phyloP scores from a whole-genome alignment of 2,329 filamentous ascomycete species.

The Pseudodiploospora longispora region DNA sequence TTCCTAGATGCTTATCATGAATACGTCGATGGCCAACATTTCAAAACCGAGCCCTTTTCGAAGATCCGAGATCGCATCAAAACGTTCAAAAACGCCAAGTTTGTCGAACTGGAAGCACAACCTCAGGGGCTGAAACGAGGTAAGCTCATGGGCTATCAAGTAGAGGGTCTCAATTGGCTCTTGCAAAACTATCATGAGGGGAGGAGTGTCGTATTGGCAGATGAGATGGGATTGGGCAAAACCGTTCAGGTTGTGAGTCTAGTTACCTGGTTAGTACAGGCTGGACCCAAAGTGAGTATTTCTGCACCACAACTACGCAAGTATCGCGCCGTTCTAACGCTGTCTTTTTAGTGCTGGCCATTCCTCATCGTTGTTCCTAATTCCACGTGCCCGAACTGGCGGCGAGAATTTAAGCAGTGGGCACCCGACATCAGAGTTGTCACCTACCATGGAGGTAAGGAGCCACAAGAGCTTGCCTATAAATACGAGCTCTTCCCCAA shows the following conservation, averaged over 20 bases:
- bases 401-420: conserved; percentile 92
- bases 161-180: conserved; percentile 92
- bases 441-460: conserved; percentile 77
- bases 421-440: conserved; percentile 78
- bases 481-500: conserved; percentile 78
- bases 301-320: too few relatives aligned
- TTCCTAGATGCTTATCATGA: conserved; percentile 81
- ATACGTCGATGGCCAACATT: conserved; percentile 71
- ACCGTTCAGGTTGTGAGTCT: conserved; percentile 88
- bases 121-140: conserved; percentile 68
- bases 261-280: conserved; percentile 63
- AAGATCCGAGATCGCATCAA: conserved; percentile 61
- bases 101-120: conserved; percentile 62
- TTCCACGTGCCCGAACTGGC: conserved; percentile 95
- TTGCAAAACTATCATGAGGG: conserved; percentile 79
- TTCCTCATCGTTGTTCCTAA: conserved; percentile 93
- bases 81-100: conserved; percentile 57
- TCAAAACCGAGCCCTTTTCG: conserved; percentile 46
- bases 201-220: conserved; percentile 83
- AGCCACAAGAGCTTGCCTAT: conserved; percentile 67
- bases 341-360: conserved; percentile 60
- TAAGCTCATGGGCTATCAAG: conserved; percentile 85
- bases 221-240: conserved; percentile 98
- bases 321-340: too few relatives aligned
- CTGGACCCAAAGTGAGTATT: conserved; percentile 40